Percentiles rank a stretch among this genome's conserved stretches.
phyloP scores from a whole-genome alignment of 2,329 filamentous ascomycete species.

The Huntiella abstrusa region DNA sequence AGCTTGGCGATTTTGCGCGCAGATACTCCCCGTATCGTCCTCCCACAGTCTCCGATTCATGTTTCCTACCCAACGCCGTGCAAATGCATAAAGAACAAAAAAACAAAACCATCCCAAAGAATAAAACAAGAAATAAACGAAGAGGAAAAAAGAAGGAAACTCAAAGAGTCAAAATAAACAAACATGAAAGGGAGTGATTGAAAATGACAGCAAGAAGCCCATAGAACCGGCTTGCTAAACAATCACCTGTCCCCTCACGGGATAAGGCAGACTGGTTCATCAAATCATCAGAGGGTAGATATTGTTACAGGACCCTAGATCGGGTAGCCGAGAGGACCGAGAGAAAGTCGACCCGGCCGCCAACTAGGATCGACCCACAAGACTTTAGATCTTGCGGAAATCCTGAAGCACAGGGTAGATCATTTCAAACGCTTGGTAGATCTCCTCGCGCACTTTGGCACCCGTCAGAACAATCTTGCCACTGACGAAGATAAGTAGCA shows the following conservation, averaged over 20 bases:
- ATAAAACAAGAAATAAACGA: conserved; percentile 9
- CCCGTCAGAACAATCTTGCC: conserved; percentile 94
- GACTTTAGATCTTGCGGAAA: conserved; percentile 36
- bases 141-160: background rate
- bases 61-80: conserved; percentile 6
- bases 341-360: background rate
- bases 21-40: background rate
- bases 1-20: background rate
- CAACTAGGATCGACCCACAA: background rate
- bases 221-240: background rate
- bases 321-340: background rate
- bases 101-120: conserved; percentile 12
- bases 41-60: background rate
- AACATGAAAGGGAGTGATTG: conserved; percentile 3
- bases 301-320: conserved; percentile 2
- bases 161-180: conserved; percentile 1
- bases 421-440: conserved; percentile 91
- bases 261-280: conserved; percentile 1
- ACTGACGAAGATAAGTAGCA: conserved; percentile 91
- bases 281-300: conserved; percentile 7
- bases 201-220: background rate
- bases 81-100: conserved; percentile 9
- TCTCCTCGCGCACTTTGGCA: conserved; percentile 95
- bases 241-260: background rate
- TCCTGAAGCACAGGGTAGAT: conserved; percentile 89